phyloP scores from a whole-genome alignment of 2,329 filamentous ascomycete species.

The Trichoderma koningii region DNA sequence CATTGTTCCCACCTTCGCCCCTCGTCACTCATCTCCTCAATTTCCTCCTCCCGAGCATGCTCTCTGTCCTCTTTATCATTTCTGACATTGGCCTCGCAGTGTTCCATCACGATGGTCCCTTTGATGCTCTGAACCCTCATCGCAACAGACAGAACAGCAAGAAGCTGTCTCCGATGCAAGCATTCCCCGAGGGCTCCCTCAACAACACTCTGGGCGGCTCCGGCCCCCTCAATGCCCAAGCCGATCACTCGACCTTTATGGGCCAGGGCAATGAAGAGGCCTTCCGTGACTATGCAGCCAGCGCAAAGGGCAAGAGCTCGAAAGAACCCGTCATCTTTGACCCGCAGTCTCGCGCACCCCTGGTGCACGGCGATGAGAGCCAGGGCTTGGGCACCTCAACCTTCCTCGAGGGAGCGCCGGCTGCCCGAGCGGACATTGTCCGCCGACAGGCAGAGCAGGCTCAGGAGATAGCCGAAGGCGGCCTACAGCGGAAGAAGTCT shows the following conservation, averaged over 20 bases:
- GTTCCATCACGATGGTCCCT: constrained; percentile 96
- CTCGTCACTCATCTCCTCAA: too few species aligned
- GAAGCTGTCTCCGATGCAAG: constrained; percentile 86
- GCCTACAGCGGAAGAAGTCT: constrained; percentile 88
- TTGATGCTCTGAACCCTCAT: constrained; percentile 93
- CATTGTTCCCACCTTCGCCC: too few species aligned
- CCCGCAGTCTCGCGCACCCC: constrained; percentile 64
- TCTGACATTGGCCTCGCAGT: constrained; percentile 56
- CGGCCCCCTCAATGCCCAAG: constrained; percentile 77
- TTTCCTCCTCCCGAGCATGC: too few species aligned
- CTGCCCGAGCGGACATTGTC: constrained; percentile 76
- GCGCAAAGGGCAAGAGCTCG: constrained; percentile 38
- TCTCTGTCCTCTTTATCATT: not conserved
- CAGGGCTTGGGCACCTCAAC: constrained; percentile 90
- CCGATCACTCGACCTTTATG: constrained; percentile 87
- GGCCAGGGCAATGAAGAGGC: constrained; percentile 79
- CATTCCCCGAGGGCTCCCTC: constrained; percentile 86
- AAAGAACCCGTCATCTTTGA: constrained; percentile 64
- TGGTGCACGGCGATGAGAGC: constrained; percentile 81
- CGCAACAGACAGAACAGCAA: constrained; percentile 83
- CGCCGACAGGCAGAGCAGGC: constrained; percentile 70
- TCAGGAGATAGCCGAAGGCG: constrained; percentile 58
- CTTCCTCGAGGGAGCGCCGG: constrained; percentile 91
- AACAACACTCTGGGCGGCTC: constrained; percentile 91
- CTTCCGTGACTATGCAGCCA: constrained; percentile 74